Percentiles rank a stretch among this genome's conserved stretches.
Evolutionary conservation across 345 rosid species (phyloP).

Genomic region (Triadica sebifera): DNA sequence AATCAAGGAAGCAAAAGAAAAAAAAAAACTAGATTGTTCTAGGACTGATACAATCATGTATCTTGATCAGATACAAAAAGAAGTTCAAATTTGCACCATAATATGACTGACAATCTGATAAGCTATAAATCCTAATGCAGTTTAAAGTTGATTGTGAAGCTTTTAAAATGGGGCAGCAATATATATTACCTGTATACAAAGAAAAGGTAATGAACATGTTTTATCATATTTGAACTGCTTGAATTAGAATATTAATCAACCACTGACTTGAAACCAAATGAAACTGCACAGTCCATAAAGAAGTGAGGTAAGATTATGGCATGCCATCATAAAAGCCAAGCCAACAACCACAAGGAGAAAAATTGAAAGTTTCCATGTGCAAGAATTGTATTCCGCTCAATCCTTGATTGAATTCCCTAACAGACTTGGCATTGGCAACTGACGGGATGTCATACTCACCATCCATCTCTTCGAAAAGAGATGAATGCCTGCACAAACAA

Average conservation of each 20-base stretch:
- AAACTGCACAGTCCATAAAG: constrained; percentile 47
- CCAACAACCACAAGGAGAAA: background rate
- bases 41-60: background rate
- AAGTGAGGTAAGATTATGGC: constrained; percentile 9
- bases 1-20: background rate
- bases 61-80: background rate
- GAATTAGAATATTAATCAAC: constrained; percentile 86
- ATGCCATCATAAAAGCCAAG: background rate
- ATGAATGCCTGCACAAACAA: constrained; percentile 59
- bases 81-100: background rate
- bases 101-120: background rate
- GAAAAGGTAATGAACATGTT: constrained; percentile 63
- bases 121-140: background rate
- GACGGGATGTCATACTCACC: constrained; percentile 70
- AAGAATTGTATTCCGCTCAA: constrained; percentile 52
- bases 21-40: background rate
- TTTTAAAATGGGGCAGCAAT: background rate
- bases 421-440: constrained; percentile 72
- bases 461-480: constrained; percentile 78
- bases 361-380: background rate
- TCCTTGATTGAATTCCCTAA: constrained; percentile 84
- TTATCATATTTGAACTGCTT: constrained; percentile 73
- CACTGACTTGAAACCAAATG: constrained; percentile 88
- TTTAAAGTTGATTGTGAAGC: background rate
- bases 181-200: constrained; percentile 76